A percentile compares a stretch with the other conserved stretches of the same genome.
These are phyloP conservation scores for Phialophora tarda DNA, from an alignment of 2,329 filamentous ascomycete species.

Conservation along the genomic window DNA sequence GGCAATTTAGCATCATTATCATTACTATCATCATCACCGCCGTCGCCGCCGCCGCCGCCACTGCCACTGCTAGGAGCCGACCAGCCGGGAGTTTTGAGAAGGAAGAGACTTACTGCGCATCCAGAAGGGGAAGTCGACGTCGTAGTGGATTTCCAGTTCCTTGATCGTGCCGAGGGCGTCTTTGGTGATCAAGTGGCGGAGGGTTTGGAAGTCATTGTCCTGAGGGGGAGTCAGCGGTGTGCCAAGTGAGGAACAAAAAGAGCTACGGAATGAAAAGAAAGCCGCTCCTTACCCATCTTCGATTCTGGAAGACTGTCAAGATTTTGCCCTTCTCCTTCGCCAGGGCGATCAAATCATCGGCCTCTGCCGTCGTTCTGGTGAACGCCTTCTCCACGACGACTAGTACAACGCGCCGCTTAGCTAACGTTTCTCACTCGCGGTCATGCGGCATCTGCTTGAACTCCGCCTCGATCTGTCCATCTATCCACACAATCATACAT, in stretches of 20 bases:
- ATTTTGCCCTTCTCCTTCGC: constrained; percentile 58
- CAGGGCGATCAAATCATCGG: constrained; percentile 64
- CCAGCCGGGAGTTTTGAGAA: neutral
- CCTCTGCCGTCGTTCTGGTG: constrained; percentile 72
- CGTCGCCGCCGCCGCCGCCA: too few relatives aligned
- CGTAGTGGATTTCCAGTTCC: constrained; percentile 80
- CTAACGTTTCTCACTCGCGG: neutral
- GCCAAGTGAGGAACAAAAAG: neutral
- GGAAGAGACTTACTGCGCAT: constrained; percentile 6
- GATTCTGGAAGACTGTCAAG: constrained; percentile 73
- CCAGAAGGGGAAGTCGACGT: constrained; percentile 59
- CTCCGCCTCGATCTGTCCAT: neutral
- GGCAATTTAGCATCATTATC: neutral
- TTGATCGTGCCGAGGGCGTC: constrained; percentile 70
- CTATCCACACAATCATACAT: neutral
- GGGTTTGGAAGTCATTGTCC: constrained; percentile 76
- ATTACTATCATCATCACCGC: neutral
- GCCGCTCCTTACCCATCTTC: constrained; percentile 51
- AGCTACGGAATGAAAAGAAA: neutral
- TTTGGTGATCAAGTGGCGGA: constrained; percentile 65
- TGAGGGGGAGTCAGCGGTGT: constrained; percentile 48
- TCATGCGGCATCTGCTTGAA: neutral
- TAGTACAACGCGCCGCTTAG: constrained; percentile 31
- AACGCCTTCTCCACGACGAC: constrained; percentile 84
- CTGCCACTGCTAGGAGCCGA: too few relatives aligned